Percentiles rank a stretch among this genome's conserved stretches.
Evolutionary conservation across 2,329 filamentous ascomycete species (phyloP).

Genomic region (Xylaria digitata): DNA sequence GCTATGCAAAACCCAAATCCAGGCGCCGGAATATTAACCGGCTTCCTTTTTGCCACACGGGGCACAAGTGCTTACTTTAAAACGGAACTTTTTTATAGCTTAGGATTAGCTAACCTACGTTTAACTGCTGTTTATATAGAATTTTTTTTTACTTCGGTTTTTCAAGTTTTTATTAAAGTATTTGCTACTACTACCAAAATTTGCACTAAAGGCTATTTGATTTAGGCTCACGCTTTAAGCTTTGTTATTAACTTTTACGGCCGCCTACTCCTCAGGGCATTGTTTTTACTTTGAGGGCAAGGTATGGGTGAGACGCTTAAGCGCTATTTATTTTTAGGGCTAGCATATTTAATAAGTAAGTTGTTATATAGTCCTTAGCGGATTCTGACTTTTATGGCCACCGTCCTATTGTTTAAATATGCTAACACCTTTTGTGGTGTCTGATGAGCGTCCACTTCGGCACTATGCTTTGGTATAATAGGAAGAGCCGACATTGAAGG

Average conservation of each 20-base stretch:
- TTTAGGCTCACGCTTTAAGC: constrained; percentile 44
- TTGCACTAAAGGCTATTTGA: constrained; percentile 53
- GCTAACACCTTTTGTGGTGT: constrained; percentile 24
- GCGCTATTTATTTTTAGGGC: constrained; percentile 20
- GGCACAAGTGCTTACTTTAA: no score
- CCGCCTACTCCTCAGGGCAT: constrained; percentile 53
- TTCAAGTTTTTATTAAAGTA: constrained; percentile 59
- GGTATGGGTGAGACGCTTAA: constrained; percentile 17
- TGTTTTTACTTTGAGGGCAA: constrained; percentile 51
- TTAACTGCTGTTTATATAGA: constrained; percentile 2
- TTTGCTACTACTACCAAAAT: constrained; percentile 54
- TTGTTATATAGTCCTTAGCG: no score
- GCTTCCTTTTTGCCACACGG: no score
- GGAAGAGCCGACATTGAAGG: no score
- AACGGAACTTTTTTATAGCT: no score
- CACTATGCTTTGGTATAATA: no score
- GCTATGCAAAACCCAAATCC: no score
- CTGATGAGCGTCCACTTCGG: constrained; percentile 17
- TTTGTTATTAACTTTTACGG: constrained; percentile 50
- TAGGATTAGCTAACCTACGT: no score
- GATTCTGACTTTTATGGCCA: constrained; percentile 27
- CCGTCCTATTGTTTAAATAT: constrained; percentile 29
- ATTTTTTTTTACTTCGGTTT: constrained; percentile 15
- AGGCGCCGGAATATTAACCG: no score
- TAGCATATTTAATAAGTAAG: no score